A percentile compares a stretch with the other conserved stretches of the same genome.
These are phyloP conservation scores for Mycotypha africana DNA, from an alignment of 371 early-diverging fungal species.

Conservation along the genomic window DNA sequence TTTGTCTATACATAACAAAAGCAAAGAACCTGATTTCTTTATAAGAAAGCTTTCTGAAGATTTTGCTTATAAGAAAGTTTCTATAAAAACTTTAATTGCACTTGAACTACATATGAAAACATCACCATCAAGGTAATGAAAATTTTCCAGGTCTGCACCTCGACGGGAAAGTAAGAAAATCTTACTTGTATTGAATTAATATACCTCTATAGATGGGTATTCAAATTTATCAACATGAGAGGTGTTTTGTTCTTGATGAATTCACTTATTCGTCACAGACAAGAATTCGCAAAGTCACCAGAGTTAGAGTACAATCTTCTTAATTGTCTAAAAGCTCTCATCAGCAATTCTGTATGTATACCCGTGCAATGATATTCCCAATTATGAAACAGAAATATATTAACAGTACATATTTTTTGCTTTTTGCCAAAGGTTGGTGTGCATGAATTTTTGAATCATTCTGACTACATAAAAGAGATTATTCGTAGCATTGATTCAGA, in stretches of 20 bases:
- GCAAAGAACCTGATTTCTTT: background rate
- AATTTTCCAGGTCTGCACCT: too few relatives aligned
- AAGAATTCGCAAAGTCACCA: slow-evolving; percentile 9
- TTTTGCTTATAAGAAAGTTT: slow-evolving; percentile 12
- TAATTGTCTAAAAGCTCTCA: slow-evolving; percentile 59
- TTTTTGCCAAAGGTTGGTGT: slow-evolving; percentile 43
- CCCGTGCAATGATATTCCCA: background rate
- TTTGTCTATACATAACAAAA: too few relatives aligned
- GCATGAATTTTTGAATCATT: slow-evolving; percentile 56
- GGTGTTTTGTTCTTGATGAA: slow-evolving; percentile 45
- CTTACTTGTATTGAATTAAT: too few relatives aligned
- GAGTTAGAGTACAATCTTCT: slow-evolving; percentile 65
- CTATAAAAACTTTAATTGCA: slow-evolving; percentile 32
- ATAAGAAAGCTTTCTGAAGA: background rate
- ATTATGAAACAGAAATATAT: background rate
- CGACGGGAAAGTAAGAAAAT: too few relatives aligned
- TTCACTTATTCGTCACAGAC: slow-evolving; percentile 36
- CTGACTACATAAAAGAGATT: slow-evolving; percentile 54
- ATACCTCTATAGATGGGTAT: slow-evolving; percentile 25
- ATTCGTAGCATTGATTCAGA: slow-evolving; percentile 65
- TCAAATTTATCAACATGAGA: slow-evolving; percentile 49
- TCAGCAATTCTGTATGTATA: slow-evolving; percentile 43
- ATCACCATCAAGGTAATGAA: slow-evolving; percentile 54
- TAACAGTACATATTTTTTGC: too few relatives aligned
- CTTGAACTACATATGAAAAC: slow-evolving; percentile 48